These are phyloP conservation scores for Didymella pinodella DNA, from an alignment of 2,329 filamentous ascomycete genomes.

Conservation along the genomic window DNA sequence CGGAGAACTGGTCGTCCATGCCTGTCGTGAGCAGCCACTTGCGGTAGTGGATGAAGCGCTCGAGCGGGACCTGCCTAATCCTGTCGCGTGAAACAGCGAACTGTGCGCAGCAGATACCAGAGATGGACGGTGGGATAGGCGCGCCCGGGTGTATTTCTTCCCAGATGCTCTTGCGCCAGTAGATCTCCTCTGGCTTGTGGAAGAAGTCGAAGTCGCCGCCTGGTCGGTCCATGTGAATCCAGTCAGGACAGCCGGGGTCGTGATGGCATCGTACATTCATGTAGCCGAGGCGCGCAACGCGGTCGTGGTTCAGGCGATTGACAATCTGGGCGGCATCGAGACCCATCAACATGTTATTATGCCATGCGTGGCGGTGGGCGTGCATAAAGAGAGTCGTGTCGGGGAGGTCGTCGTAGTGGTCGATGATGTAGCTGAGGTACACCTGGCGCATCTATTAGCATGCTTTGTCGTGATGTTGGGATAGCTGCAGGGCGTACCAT, in stretches of 20 bases:
- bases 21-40: slow-evolving; percentile 59
- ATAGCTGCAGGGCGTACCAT: slow-evolving; percentile 51
- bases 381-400: slow-evolving; percentile 69
- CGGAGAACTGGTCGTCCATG: slow-evolving; percentile 50
- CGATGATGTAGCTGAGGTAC: slow-evolving; percentile 69
- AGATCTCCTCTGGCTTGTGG: slow-evolving; percentile 52
- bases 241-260: slow-evolving; percentile 66
- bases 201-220: slow-evolving; percentile 52
- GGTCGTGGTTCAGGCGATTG: slow-evolving; percentile 59
- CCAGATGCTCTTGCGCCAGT: slow-evolving; percentile 47
- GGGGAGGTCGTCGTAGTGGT: slow-evolving; percentile 66
- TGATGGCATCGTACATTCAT: slow-evolving; percentile 68
- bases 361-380: slow-evolving; percentile 63
- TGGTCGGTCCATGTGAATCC: slow-evolving; percentile 60
- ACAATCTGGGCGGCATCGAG: slow-evolving; percentile 61
- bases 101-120: slow-evolving; percentile 64
- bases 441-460: slow-evolving; percentile 34
- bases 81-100: slow-evolving; percentile 61
- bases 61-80: slow-evolving; percentile 58
- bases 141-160: slow-evolving; percentile 54
- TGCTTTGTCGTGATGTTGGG: background rate
- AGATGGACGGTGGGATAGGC: slow-evolving; percentile 46
- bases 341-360: slow-evolving; percentile 64
- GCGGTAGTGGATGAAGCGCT: slow-evolving; percentile 62
- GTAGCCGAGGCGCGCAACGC: slow-evolving; percentile 63